Percentiles rank a stretch among this genome's conserved stretches.
phyloP scores from a whole-genome alignment of 73 alveolate genomes.

The Stentor coeruleus region DNA sequence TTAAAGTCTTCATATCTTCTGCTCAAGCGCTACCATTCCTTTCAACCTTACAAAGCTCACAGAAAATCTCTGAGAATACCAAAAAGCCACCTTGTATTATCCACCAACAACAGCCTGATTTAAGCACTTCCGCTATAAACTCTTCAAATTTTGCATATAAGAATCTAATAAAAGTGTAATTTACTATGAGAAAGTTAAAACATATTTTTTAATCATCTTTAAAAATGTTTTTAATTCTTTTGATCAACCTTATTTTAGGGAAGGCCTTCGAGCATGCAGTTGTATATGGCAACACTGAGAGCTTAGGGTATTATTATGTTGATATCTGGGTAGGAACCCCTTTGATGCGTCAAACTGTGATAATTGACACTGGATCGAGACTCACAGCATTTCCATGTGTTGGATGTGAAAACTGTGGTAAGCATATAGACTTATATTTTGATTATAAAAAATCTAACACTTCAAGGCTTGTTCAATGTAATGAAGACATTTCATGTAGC shows the following conservation, averaged over 20 bases:
- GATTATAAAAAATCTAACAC: constrained; percentile 34
- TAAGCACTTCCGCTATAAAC: constrained; percentile 7
- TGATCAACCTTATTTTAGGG: constrained; percentile 27
- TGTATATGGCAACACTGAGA: constrained; percentile 33
- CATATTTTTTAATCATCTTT: neutral
- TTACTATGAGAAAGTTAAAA: neutral
- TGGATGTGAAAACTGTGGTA: constrained; percentile 83
- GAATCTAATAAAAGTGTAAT: neutral
- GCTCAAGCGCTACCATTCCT: neutral
- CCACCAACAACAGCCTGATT: neutral
- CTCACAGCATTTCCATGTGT: constrained; percentile 90
- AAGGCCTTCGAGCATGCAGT: constrained; percentile 14
- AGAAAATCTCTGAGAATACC: neutral
- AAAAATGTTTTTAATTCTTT: no score
- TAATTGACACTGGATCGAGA: constrained; percentile 91
- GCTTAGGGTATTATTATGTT: constrained; percentile 58
- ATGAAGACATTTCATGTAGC: constrained; percentile 47
- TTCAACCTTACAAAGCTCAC: neutral
- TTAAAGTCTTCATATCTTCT: neutral
- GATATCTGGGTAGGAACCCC: constrained; percentile 74
- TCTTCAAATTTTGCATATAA: neutral
- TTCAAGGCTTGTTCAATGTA: constrained; percentile 36
- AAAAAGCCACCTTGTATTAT: neutral
- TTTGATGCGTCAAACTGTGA: constrained; percentile 60
- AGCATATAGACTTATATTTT: constrained; percentile 64